Evolutionary conservation across 257 asterid genomes (phyloP).

Genomic region (Ajuga chamaepitys): DNA sequence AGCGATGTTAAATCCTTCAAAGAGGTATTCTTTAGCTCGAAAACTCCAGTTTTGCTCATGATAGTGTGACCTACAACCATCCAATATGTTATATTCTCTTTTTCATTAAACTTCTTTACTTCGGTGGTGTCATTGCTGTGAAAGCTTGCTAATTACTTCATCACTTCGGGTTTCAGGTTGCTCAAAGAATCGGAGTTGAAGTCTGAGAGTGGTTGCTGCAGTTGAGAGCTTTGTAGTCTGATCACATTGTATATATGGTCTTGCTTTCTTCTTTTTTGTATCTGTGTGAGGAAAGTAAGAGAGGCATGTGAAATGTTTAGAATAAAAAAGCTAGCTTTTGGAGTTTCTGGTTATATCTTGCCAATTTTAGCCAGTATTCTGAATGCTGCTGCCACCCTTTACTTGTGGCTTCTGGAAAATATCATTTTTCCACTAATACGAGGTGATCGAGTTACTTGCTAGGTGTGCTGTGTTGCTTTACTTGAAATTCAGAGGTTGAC

Average conservation of each 20-base stretch:
- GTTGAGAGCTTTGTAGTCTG: neutral
- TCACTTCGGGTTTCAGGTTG: slow-evolving; percentile 49
- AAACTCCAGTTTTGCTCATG: neutral
- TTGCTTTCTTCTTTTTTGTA: neutral
- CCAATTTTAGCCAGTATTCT: neutral
- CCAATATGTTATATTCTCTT: no score
- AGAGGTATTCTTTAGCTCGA: slow-evolving; percentile 79
- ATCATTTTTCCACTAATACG: no score
- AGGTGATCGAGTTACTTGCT: no score
- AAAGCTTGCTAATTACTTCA: neutral
- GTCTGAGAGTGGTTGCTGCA: slow-evolving; percentile 34
- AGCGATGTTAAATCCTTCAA: slow-evolving; percentile 82
- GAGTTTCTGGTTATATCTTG: slow-evolving; percentile 11
- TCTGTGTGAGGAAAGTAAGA: slow-evolving; percentile 4
- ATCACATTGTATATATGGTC: slow-evolving; percentile 16
- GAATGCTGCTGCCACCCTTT: slow-evolving; percentile 6
- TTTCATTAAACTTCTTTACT: no score
- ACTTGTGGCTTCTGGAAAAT: neutral
- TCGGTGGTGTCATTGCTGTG: no score
- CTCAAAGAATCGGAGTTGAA: slow-evolving; percentile 76
- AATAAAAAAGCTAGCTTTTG: slow-evolving; percentile 18
- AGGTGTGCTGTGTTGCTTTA: no score
- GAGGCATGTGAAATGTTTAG: slow-evolving; percentile 15
- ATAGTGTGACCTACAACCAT: no score
- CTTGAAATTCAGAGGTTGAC: no score